These are phyloP conservation scores for Candida maris DNA, from an alignment of 805 yeast genomes.

Conservation along the genomic window DNA sequence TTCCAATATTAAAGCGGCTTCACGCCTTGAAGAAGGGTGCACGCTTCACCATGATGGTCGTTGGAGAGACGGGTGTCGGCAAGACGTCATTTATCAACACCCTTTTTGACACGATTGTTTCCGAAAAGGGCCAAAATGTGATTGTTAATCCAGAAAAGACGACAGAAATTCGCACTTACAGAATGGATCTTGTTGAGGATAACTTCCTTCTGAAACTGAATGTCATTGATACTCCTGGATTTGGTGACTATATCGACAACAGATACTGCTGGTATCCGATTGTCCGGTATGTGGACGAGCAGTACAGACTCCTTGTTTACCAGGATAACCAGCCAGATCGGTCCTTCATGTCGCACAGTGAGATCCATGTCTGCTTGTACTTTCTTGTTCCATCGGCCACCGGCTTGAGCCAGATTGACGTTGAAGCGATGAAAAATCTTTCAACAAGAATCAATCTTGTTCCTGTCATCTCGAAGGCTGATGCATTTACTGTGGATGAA, in stretches of 20 bases:
- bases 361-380: constrained; percentile 84
- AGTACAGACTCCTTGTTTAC: constrained; percentile 60
- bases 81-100: constrained; percentile 81
- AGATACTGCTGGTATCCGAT: constrained; percentile 64
- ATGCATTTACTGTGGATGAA: constrained; percentile 61
- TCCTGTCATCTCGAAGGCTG: constrained; percentile 81
- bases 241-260: constrained; percentile 68
- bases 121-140: constrained; percentile 22
- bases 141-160: constrained; percentile 30
- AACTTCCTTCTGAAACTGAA: constrained; percentile 56
- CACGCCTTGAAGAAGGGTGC: constrained; percentile 55
- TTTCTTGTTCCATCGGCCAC: constrained; percentile 69
- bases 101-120: constrained; percentile 53
- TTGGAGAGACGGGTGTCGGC: constrained; percentile 85
- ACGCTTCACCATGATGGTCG: constrained; percentile 75
- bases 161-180: constrained; percentile 32
- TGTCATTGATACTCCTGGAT: constrained; percentile 72
- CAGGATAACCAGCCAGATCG: constrained; percentile 79
- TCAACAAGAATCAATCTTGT: constrained; percentile 72
- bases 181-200: constrained; percentile 57
- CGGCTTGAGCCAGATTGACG: constrained; percentile 62
- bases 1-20: constrained; percentile 29
- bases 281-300: constrained; percentile 73
- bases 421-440: constrained; percentile 67
- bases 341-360: constrained; percentile 47